phyloP scores from a whole-genome alignment of 768 basidiomycete species.

The Boletus insuetus region DNA sequence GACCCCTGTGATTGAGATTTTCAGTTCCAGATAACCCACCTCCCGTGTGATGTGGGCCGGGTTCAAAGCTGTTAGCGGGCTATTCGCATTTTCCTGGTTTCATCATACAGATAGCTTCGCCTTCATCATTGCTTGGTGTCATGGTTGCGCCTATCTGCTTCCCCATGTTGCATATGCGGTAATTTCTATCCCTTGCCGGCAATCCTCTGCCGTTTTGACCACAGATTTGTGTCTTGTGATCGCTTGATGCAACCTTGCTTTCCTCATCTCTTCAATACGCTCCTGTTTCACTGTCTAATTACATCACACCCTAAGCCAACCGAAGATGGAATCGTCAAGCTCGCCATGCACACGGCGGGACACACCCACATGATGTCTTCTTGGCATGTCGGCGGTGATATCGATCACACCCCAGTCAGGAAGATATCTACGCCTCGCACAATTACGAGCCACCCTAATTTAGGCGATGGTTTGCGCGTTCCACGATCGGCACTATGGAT shows the following conservation, averaged over 20 bases:
- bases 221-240: no score
- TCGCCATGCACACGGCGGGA: conserved; percentile 75
- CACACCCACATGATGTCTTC: conserved; percentile 44
- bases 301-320: conserved; percentile 52
- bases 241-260: no score
- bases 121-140: no score
- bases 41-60: no score
- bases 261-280: no score
- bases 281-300: conserved; percentile 1
- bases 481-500: conserved; percentile 52
- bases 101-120: no score
- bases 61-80: no score
- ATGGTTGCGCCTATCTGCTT: no score
- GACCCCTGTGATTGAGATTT: neutral
- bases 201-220: no score
- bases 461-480: conserved; percentile 55
- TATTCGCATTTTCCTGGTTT: no score
- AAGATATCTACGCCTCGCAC: conserved; percentile 78
- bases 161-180: no score
- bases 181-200: no score
- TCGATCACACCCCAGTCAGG: conserved; percentile 9
- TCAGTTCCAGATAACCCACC: neutral
- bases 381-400: neutral
- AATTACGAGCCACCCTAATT: conserved; percentile 52
- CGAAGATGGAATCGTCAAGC: conserved; percentile 65